phyloP scores from a whole-genome alignment of 2,329 filamentous ascomycete species.

The Ceratocystis huliohia region DNA sequence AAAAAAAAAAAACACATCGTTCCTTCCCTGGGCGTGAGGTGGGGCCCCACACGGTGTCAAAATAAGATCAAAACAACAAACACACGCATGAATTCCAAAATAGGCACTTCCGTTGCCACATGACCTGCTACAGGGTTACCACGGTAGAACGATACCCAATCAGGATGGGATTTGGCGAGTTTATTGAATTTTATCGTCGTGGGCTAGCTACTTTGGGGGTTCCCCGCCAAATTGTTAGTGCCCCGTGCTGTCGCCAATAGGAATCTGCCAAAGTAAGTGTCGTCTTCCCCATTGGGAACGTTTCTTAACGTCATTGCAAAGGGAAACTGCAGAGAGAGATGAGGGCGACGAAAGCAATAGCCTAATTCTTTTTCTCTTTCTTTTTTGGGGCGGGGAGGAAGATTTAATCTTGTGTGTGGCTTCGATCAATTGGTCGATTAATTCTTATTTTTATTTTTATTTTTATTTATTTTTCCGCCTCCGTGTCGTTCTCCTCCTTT shows the following conservation, averaged over 20 bases:
- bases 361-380: too few relatives aligned
- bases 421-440: background rate
- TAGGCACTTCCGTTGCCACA: constrained; percentile 5
- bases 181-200: background rate
- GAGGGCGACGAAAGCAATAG: background rate
- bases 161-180: background rate
- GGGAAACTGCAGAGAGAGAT: background rate
- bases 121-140: background rate
- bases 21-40: background rate
- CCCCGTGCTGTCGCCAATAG: background rate
- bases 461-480: background rate
- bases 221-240: constrained; percentile 8
- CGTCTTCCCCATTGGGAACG: constrained; percentile 7
- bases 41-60: constrained; percentile 9
- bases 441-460: background rate
- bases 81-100: constrained; percentile 6
- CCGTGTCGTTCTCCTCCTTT: background rate
- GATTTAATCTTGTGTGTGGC: too few relatives aligned
- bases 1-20: background rate
- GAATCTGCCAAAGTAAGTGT: background rate
- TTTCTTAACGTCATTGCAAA: constrained; percentile 6
- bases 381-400: background rate
- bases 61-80: background rate
- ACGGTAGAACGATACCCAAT: background rate
- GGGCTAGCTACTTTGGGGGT: background rate